phyloP scores from a whole-genome alignment of 1,139 yeast species.

The Geotrichum europaeum region DNA sequence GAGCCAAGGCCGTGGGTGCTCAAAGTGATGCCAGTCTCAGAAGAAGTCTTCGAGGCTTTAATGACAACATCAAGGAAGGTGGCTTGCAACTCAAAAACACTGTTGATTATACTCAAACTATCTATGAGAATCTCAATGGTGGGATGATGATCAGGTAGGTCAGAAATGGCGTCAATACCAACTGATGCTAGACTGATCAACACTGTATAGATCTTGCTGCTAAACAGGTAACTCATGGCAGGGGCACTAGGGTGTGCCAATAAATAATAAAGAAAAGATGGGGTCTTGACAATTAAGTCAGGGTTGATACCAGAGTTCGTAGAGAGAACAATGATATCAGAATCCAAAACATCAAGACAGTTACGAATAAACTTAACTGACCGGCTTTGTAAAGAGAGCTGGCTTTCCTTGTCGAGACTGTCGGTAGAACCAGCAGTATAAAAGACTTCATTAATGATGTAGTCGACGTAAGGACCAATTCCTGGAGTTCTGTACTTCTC shows the following conservation, averaged over 20 bases:
- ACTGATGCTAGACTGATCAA: slow-evolving; percentile 50
- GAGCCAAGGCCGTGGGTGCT: slow-evolving; percentile 59
- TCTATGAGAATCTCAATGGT: slow-evolving; percentile 35
- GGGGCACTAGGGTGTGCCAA: slow-evolving; percentile 65
- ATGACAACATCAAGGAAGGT: slow-evolving; percentile 29
- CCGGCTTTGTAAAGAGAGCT: slow-evolving; percentile 46
- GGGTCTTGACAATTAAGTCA: slow-evolving; percentile 45
- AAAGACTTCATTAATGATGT: slow-evolving; percentile 59
- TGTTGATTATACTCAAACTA: slow-evolving; percentile 43
- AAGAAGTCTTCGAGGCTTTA: slow-evolving; percentile 21
- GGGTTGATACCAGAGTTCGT: slow-evolving; percentile 46
- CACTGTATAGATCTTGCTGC: slow-evolving; percentile 49
- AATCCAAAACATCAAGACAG: slow-evolving; percentile 59
- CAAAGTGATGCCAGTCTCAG: slow-evolving; percentile 34
- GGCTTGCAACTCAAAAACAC: slow-evolving; percentile 50
- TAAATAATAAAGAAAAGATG: slow-evolving; percentile 37
- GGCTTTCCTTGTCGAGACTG: slow-evolving; percentile 34
- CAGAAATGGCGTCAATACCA: slow-evolving; percentile 53
- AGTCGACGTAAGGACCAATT: slow-evolving; percentile 76
- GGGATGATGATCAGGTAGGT: slow-evolving; percentile 36
- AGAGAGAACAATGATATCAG: slow-evolving; percentile 45
- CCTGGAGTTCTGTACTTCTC: slow-evolving; percentile 57
- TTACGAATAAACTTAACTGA: slow-evolving; percentile 48
- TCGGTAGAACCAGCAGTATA: slow-evolving; percentile 37
- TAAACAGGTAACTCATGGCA: slow-evolving; percentile 55